Base-by-base conservation (phyloP, 306 rosid genomes). In the Lupinus albus region DNA sequence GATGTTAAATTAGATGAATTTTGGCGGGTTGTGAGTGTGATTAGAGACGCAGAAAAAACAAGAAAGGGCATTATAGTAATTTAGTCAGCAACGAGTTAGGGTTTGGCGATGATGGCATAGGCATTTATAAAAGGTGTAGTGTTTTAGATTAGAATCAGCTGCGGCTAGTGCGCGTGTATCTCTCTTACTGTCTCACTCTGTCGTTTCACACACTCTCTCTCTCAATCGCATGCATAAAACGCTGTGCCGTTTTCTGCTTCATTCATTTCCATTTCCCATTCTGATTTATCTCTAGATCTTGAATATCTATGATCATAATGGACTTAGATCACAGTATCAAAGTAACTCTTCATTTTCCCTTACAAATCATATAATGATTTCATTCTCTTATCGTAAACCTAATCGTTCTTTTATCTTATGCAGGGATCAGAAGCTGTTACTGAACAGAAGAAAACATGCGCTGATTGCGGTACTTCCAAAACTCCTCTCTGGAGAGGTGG, bases 401-500 rank as follows among this genome's bases (percentile, higher is more conserved):
- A 18, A 11, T 25, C 0, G 4, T 68, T 71, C 45, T 17, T 17
- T 59, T 28, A 39, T 65, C 21, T 38, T 13, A 2, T 84, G 64
- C 85, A 94, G 96, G 89, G 92, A 88, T 94, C 95, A 55, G 97
- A 83, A 33, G 77, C 79, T 0, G 95, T 87, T 1, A 95, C 82
- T 41, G 78, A 79, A 47, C 81, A 73, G 57, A 90, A 86, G 82
- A 94, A 91, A 52, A 90, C 89, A 0, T 94, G 99, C 45, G 94
- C 96, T 7, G 97, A 94, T 69, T 94, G 99, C 33, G 99, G 97
- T 7, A 94, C 99, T 8, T 61, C 92, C 8, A 90, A 94, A 52
- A 94, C 96, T 11, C 99, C 99, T 58, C 75, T 94, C 12, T 94
- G 99, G 97, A 52, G 97, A 33, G 99, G 99, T 3, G 97, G 99